Base-by-base conservation (phyloP, 2,329 filamentous ascomycete genomes). In the Hymenoscyphus albidus region DNA sequence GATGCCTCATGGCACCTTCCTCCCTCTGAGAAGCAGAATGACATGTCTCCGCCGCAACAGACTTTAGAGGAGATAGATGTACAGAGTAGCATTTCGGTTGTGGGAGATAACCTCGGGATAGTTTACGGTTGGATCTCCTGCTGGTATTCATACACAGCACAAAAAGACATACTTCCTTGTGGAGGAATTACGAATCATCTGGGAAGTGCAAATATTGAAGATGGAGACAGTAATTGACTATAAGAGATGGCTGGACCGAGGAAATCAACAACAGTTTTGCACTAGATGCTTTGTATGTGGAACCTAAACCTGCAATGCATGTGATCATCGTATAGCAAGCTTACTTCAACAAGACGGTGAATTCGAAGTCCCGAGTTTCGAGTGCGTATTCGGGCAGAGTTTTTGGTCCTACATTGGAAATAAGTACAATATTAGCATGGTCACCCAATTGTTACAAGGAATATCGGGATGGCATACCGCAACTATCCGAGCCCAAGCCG, bases 401-500 rank as follows among this genome's bases (percentile, higher is more conserved):
- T 64, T 80, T 81, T 0, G 85, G 85, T n/a, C 86, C 86, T 63
- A 3, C 27, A 27, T 27, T 27, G 27, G 27, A 3, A 27, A 27
- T 27, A n/a, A 14, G 35, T 27, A 35, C 10, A 14, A 18, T 13
- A 31, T 57, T 18, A 61, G n/a, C 12, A 51, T 39, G 9, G n/a
- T 22, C n/a, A 10, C 7, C 16, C 32, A 10, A 51, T 22, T 22
- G 14, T 22, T 44, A 27, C 5, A 5, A 54, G 13, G 10, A n/a
- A n/a, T 16, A 27, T 22, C 9, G 18, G 48, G 38, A 44, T 7
- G 9, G 16, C 39, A 44, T 61, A 56, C 82, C 82, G 63, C 81
- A 84, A 0, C 81, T 80, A 0, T 74, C 81, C 0, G 80, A 79
- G 0, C 82, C 82, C 0, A 84, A 80, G 1, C 82, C 82, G 0